These are phyloP conservation scores for Protomyces pachydermus DNA, from an alignment of 1,139 yeast species.

Conservation along the genomic window DNA sequence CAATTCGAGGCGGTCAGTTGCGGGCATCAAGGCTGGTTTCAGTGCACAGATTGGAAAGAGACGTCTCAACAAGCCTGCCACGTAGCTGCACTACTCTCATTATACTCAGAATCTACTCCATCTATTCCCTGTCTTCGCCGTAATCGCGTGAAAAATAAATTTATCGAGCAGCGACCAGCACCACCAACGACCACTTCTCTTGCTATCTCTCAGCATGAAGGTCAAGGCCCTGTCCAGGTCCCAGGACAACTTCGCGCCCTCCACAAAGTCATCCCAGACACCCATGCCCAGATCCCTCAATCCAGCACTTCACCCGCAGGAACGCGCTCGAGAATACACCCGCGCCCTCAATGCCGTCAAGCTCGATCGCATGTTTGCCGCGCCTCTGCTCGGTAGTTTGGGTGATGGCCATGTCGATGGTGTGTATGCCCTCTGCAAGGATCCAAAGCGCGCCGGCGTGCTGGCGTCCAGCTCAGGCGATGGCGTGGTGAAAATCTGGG, in stretches of 20 bases:
- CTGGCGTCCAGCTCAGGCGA: conserved; percentile 93
- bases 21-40: conserved; percentile 98
- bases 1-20: conserved; percentile 95
- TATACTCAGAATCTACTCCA: background rate
- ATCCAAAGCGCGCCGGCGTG: conserved; percentile 62
- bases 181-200: too few species aligned
- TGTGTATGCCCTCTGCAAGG: conserved; percentile 81
- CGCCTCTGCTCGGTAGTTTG: conserved; percentile 90
- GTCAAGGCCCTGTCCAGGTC: conserved; percentile 24
- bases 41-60: conserved; percentile 57
- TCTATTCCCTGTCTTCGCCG: background rate
- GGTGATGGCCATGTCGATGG: conserved; percentile 97
- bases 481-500: conserved; percentile 93
- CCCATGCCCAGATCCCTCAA: conserved; percentile 83
- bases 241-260: conserved; percentile 26
- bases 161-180: background rate
- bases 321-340: conserved; percentile 93
- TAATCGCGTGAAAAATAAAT: background rate
- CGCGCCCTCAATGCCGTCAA: conserved; percentile 93
- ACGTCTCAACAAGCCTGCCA: background rate
- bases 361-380: conserved; percentile 89
- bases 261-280: conserved; percentile 51
- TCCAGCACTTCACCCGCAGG: conserved; percentile 95
- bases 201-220: conserved; percentile 3
- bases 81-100: background rate